These are phyloP conservation scores for Colletotrichum simmondsii DNA, from an alignment of 2,329 filamentous ascomycete genomes.

Conservation along the genomic window DNA sequence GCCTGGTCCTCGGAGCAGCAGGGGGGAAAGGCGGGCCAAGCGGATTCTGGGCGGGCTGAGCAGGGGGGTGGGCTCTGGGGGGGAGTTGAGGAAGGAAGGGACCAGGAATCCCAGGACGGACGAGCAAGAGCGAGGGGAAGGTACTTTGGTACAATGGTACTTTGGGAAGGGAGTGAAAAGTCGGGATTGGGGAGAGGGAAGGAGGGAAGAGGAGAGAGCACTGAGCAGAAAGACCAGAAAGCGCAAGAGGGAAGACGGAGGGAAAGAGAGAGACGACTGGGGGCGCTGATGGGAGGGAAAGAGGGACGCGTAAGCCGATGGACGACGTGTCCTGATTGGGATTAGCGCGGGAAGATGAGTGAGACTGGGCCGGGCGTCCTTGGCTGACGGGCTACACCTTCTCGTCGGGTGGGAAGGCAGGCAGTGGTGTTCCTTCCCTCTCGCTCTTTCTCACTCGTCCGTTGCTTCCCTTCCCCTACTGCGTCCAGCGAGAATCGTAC, in stretches of 20 bases:
- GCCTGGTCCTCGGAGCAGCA: conserved; percentile 32
- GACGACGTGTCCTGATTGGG: conserved; percentile 12
- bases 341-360: conserved; percentile 12
- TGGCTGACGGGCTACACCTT: not conserved
- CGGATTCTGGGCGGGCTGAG: conserved; percentile 28
- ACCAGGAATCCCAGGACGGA: not conserved
- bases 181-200: not conserved
- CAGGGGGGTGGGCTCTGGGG: conserved; percentile 17
- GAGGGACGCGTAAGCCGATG: conserved; percentile 35
- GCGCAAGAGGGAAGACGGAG: not conserved
- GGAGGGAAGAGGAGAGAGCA: not conserved
- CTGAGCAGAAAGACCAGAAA: not conserved
- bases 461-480: too few relatives aligned
- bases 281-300: conserved; percentile 13
- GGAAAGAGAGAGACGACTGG: not conserved
- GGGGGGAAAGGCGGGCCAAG: conserved; percentile 26
- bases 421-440: not conserved
- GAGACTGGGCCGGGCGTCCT: conserved; percentile 10
- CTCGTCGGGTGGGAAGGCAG: not conserved
- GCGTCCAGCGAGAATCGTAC: not conserved
- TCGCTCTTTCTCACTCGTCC: not conserved
- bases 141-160: not conserved
- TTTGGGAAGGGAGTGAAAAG: not conserved
- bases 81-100: not conserved
- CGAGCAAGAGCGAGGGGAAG: not conserved